phyloP scores from a whole-genome alignment of 2,329 filamentous ascomycete species.

The Trichothecium roseum region DNA sequence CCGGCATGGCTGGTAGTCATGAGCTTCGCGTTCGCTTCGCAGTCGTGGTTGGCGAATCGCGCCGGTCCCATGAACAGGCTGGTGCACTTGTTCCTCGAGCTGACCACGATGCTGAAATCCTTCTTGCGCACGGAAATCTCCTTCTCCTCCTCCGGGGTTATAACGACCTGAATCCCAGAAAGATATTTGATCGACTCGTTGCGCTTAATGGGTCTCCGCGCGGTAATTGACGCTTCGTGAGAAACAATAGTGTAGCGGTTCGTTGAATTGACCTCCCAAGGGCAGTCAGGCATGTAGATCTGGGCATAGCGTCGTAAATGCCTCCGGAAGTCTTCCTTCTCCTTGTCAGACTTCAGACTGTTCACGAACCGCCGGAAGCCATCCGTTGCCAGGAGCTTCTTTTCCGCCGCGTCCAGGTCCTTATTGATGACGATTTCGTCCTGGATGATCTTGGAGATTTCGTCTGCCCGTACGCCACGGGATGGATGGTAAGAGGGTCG shows the following conservation, averaged over 20 bases:
- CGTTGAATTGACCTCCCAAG: slow-evolving; percentile 83
- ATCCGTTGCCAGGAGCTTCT: slow-evolving; percentile 58
- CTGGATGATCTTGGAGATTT: slow-evolving; percentile 51
- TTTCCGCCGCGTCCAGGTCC: slow-evolving; percentile 59
- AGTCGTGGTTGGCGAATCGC: slow-evolving; percentile 95
- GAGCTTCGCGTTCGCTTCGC: slow-evolving; percentile 80
- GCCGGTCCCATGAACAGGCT: slow-evolving; percentile 92
- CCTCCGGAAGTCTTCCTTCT: slow-evolving; percentile 75
- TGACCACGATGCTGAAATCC: slow-evolving; percentile 96
- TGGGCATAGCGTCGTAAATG: slow-evolving; percentile 87
- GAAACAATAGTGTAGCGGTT: slow-evolving; percentile 90
- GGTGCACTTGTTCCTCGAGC: slow-evolving; percentile 79
- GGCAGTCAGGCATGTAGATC: slow-evolving; percentile 87
- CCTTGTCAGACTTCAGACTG: slow-evolving; percentile 60
- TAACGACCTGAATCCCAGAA: slow-evolving; percentile 80
- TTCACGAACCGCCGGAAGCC: slow-evolving; percentile 64
- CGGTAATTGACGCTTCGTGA: slow-evolving; percentile 80
- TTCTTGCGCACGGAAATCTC: slow-evolving; percentile 72
- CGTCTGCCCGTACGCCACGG: slow-evolving; percentile 61
- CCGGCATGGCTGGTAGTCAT: slow-evolving; percentile 75
- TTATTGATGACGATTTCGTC: slow-evolving; percentile 64
- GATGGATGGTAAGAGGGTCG: slow-evolving; percentile 75
- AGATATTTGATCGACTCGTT: slow-evolving; percentile 87
- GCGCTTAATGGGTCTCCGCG: slow-evolving; percentile 66
- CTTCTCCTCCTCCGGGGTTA: slow-evolving; percentile 84